Conservation (phyloP, 2,329 filamentous ascomycete genomes). For the Calonectria hongkongensis region DNA sequence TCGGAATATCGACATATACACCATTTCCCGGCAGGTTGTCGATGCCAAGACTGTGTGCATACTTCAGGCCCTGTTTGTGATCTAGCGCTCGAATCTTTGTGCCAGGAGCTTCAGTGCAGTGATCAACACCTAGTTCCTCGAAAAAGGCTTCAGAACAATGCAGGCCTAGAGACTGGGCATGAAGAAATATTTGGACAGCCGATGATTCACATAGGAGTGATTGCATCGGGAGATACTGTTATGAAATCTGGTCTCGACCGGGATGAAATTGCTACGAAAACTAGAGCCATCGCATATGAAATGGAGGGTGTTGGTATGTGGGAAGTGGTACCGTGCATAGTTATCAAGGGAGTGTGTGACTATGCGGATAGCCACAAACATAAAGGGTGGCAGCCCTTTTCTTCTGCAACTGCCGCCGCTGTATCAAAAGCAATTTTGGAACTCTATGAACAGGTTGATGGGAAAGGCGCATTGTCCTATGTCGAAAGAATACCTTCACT, state of each 20-base stretch:
- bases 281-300: constrained; percentile 3
- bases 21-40: constrained; percentile 23
- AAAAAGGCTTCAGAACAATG: neutral
- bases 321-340: neutral
- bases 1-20: constrained; percentile 59
- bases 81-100: neutral
- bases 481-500: neutral
- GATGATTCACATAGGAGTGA: neutral
- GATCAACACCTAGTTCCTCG: neutral
- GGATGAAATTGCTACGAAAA: neutral
- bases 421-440: neutral
- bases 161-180: neutral
- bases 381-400: neutral
- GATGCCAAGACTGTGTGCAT: neutral
- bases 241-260: neutral
- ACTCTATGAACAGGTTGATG: neutral
- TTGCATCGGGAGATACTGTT: neutral
- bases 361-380: constrained; percentile 12
- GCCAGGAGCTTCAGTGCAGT: neutral
- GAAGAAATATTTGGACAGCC: neutral
- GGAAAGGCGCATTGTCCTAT: neutral
- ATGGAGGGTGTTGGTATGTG: constrained; percentile 6
- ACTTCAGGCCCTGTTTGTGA: constrained; percentile 3
- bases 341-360: constrained; percentile 1
- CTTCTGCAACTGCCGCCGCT: neutral